Evolutionary conservation across 1,284 basidiomycete genomes (phyloP).

Genomic region (Waitea zeae): DNA sequence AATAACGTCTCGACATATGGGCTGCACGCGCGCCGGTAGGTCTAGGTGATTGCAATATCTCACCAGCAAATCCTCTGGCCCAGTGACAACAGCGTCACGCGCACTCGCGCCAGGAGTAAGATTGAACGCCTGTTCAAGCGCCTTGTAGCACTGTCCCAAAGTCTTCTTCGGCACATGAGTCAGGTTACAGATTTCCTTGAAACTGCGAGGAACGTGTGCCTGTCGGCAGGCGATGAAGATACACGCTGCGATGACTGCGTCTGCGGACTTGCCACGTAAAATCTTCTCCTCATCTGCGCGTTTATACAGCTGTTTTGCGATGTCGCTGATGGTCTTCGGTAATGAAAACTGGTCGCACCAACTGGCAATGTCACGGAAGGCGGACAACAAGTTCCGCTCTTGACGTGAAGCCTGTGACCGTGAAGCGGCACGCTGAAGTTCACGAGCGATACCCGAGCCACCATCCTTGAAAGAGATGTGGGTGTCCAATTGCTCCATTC

Average conservation of each 20-base stretch:
- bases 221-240: constrained; percentile 97
- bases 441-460: constrained; percentile 81
- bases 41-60: constrained; percentile 91
- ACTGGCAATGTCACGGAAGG: constrained; percentile 81
- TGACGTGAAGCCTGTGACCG: constrained; percentile 63
- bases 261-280: constrained; percentile 79
- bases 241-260: constrained; percentile 91
- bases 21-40: constrained; percentile 68
- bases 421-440: constrained; percentile 82
- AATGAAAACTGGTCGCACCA: constrained; percentile 95
- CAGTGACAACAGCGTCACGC: constrained; percentile 9
- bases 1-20: constrained; percentile 78
- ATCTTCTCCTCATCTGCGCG: constrained; percentile 92
- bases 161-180: constrained; percentile 92
- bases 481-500: constrained; percentile 87
- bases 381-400: constrained; percentile 73
- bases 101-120: constrained; percentile 55
- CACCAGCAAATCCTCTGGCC: constrained; percentile 76
- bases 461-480: constrained; percentile 92
- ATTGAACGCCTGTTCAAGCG: constrained; percentile 86
- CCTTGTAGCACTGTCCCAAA: constrained; percentile 89
- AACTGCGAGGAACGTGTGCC: constrained; percentile 85
- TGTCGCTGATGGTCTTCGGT: constrained; percentile 88
- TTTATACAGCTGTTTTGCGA: constrained; percentile 94
- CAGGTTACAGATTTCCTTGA: constrained; percentile 89